phyloP scores from a whole-genome alignment of 148 eudicot species.

The Amaranthus palmeri region DNA sequence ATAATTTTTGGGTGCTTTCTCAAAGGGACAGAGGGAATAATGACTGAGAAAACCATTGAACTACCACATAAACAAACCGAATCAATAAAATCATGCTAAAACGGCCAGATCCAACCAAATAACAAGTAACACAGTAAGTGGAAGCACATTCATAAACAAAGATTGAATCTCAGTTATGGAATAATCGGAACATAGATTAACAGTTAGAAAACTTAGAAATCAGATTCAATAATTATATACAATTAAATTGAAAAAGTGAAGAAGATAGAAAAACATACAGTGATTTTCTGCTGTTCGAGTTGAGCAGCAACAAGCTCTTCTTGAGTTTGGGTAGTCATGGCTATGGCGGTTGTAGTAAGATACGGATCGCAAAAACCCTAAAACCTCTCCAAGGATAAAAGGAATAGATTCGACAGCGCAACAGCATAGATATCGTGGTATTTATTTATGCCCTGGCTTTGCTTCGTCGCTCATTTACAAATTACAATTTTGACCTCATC shows the following conservation, averaged over 20 bases:
- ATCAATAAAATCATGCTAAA: background rate
- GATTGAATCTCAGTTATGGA: background rate
- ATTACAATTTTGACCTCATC: too few species aligned
- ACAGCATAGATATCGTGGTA: too few species aligned
- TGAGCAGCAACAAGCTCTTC: constrained; percentile 71
- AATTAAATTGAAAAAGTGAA: background rate
- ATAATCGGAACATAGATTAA: background rate
- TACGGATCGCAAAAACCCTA: constrained; percentile 25
- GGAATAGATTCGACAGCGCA: too few species aligned
- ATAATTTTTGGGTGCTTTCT: too few species aligned
- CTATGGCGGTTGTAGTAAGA: constrained; percentile 23
- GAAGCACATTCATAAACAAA: background rate
- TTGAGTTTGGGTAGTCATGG: constrained; percentile 61
- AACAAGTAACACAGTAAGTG: background rate
- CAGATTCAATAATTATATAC: background rate
- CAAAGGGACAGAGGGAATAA: too few species aligned
- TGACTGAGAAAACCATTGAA: background rate
- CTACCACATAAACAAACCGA: background rate
- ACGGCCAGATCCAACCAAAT: background rate
- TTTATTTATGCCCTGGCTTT: too few species aligned
- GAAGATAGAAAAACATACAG: constrained; percentile 27
- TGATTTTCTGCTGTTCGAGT: constrained; percentile 55
- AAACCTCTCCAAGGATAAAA: constrained; percentile 17
- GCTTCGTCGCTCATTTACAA: too few species aligned
- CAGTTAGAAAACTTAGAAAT: background rate